phyloP scores from a whole-genome alignment of 202 grass and related monocot species.

The Sporobolus alterniflorus region DNA sequence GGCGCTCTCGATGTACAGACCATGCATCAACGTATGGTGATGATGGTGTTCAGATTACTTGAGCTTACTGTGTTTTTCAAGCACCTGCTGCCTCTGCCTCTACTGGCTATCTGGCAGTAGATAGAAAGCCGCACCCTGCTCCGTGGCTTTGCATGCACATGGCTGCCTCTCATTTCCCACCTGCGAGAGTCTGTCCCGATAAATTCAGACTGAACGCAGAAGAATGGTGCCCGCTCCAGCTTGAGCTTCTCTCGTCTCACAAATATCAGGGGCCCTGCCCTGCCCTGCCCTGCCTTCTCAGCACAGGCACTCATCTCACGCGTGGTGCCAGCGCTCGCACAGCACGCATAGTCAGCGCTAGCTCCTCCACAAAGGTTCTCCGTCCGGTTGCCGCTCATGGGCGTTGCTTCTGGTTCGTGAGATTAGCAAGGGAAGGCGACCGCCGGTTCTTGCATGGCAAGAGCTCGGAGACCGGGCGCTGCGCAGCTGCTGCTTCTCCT shows the following conservation, averaged over 20 bases:
- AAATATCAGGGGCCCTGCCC: background rate
- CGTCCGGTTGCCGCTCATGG: conserved; percentile 38
- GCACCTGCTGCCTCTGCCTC: background rate
- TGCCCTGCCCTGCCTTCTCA: background rate
- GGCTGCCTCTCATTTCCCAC: background rate
- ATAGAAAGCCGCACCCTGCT: conserved; percentile 30
- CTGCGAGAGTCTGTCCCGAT: background rate
- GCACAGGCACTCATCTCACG: background rate
- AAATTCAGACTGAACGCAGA: background rate
- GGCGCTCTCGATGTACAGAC: background rate
- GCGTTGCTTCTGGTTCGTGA: conserved; percentile 8
- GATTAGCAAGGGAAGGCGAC: background rate
- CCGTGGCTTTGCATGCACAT: conserved; percentile 33
- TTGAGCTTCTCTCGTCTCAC: conserved; percentile 4
- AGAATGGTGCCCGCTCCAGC: background rate
- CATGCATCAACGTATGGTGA: conserved; percentile 35
- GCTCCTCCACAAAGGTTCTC: too few species aligned
- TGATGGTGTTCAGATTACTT: conserved; percentile 51
- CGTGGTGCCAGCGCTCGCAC: too few species aligned
- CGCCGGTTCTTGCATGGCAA: conserved; percentile 61
- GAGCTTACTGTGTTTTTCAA: background rate
- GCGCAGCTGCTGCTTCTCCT: conserved; percentile 13
- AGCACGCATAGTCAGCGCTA: too few species aligned
- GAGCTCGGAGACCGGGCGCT: conserved; percentile 36
- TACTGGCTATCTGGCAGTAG: background rate